Evolutionary conservation across 2,329 filamentous ascomycete species (phyloP).

Genomic region (Scedosporium aurantiacum): DNA sequence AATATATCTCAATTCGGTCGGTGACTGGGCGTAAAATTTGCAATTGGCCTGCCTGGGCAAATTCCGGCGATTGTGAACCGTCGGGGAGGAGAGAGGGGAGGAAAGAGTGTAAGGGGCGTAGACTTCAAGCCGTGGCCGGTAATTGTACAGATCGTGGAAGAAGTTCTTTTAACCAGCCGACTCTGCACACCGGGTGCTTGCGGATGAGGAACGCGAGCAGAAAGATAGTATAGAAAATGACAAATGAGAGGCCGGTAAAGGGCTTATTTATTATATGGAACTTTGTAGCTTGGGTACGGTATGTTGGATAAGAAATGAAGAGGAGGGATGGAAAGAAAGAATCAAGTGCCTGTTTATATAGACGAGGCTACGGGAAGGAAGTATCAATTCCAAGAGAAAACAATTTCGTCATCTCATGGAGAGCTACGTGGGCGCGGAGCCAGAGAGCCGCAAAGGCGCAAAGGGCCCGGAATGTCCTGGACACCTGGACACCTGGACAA

Average conservation of each 20-base stretch:
- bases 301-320: neutral
- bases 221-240: neutral
- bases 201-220: neutral
- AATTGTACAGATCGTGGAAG: neutral
- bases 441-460: neutral
- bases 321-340: neutral
- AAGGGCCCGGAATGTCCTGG: neutral
- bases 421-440: neutral
- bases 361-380: neutral
- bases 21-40: neutral
- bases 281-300: neutral
- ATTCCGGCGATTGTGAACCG: neutral
- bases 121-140: neutral
- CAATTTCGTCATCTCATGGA: neutral
- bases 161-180: neutral
- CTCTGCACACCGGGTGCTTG: conserved; percentile 4
- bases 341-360: neutral
- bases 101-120: neutral
- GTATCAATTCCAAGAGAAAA: neutral
- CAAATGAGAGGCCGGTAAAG: neutral
- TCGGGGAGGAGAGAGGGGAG: neutral
- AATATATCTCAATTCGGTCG: neutral
- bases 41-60: neutral
- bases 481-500: neutral
- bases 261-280: no score